Percentiles rank a stretch among this genome's conserved stretches.
Evolutionary conservation across 2,329 filamentous ascomycete species (phyloP).

Genomic region (Coleophoma crateriformis): DNA sequence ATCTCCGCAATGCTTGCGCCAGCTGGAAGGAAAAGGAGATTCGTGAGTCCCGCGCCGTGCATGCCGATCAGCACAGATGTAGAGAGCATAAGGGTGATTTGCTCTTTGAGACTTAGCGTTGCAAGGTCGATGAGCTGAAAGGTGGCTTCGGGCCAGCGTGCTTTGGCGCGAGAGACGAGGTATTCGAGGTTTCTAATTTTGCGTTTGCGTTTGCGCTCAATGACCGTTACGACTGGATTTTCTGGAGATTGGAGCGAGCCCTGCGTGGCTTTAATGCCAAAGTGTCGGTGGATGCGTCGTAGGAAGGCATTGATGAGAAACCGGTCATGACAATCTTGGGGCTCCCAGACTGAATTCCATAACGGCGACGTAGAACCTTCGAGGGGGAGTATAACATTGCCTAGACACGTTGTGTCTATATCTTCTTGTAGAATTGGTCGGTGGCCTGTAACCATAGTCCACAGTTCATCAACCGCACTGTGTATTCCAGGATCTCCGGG

Average conservation of each 20-base stretch:
- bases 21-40: conserved; percentile 18
- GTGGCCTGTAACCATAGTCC: conserved; percentile 18
- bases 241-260: neutral
- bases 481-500: conserved; percentile 8
- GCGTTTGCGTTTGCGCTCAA: conserved; percentile 13
- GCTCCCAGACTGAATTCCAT: conserved; percentile 16
- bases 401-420: conserved; percentile 14
- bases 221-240: conserved; percentile 12
- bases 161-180: conserved; percentile 7
- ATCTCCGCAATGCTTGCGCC: conserved; percentile 15
- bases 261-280: conserved; percentile 3
- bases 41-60: conserved; percentile 19
- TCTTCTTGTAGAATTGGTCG: conserved; percentile 13
- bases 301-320: conserved; percentile 11
- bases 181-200: conserved; percentile 11
- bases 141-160: conserved; percentile 10
- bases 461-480: conserved; percentile 14
- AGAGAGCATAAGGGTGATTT: conserved; percentile 11
- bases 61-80: conserved; percentile 19
- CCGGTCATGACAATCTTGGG: conserved; percentile 5
- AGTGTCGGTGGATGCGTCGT: conserved; percentile 4
- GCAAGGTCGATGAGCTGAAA: conserved; percentile 16
- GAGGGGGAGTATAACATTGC: conserved; percentile 20
- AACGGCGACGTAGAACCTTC: conserved; percentile 20
- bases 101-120: conserved; percentile 11